These are phyloP conservation scores for Ascochyta fabae DNA, from an alignment of 2,329 filamentous ascomycete species.

Conservation along the genomic window DNA sequence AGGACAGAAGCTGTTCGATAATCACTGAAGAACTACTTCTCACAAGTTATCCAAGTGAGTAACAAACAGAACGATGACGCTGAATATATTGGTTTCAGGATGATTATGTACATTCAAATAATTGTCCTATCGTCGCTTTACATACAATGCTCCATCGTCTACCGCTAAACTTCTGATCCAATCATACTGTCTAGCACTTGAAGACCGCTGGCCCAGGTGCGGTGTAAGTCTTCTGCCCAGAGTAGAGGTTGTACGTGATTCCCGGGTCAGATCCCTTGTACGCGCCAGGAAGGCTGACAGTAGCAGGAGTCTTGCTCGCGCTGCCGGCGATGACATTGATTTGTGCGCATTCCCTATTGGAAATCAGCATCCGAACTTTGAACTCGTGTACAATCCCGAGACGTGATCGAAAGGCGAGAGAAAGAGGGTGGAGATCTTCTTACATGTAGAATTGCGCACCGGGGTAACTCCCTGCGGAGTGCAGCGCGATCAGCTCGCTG, in stretches of 20 bases:
- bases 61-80: too few species aligned
- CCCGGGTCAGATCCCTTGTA: constrained; percentile 42
- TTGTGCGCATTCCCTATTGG: constrained; percentile 37
- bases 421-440: too few species aligned
- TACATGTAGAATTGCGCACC: constrained; percentile 54
- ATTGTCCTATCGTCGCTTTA: not conserved
- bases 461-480: constrained; percentile 40
- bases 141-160: too few species aligned
- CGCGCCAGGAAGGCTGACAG: constrained; percentile 42
- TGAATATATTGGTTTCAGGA: too few species aligned
- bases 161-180: not conserved
- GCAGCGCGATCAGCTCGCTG: constrained; percentile 54
- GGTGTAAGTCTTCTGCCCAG: constrained; percentile 50
- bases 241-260: constrained; percentile 43
- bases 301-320: constrained; percentile 30
- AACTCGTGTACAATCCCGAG: too few species aligned
- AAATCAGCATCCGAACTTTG: too few species aligned
- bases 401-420: too few species aligned
- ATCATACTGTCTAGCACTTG: constrained; percentile 50
- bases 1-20: too few species aligned
- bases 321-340: constrained; percentile 41
- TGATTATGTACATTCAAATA: not conserved
- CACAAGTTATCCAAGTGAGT: too few species aligned
- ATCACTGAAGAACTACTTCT: too few species aligned
- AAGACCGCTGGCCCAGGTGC: constrained; percentile 60